Base-by-base conservation (phyloP, 2,329 filamentous ascomycete species). In the Furcasterigmium furcatum region DNA sequence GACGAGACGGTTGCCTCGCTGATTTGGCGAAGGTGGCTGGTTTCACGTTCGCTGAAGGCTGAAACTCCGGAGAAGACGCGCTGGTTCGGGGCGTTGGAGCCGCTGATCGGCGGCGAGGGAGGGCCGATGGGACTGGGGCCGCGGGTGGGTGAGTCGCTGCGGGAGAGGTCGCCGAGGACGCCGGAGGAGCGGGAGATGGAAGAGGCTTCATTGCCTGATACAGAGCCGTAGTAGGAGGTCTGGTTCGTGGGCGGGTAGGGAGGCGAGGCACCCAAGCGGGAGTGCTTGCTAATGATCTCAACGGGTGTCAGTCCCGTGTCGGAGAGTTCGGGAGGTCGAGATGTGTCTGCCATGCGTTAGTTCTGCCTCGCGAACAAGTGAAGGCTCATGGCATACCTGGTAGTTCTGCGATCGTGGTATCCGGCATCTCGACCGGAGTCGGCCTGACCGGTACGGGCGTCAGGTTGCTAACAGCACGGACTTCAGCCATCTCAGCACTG, bases 341-440 rank as follows among this genome's bases (percentile, higher is more conserved):
- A 73, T 1, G 68, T 74, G 49, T 76, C 74, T 70, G 44, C 12
- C 18, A 2, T 7, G 38, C 5, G 10, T 19, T 1, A 27, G 18
- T 9, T 25, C 4, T 12, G 4, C 5, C 7, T 4, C 5, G 20
- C 13, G 25, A 42, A 42, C n/a, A n/a, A n/a, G n/a, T n/a, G 40
- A 19, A 44, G 10, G 10, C 5, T 2, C 3, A 13, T 13, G 9
- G 58, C 68, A 52, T 62, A 76, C 76, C 73, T 46, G 60, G 61
- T 34, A 80, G 58, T 51, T 80, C 77, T 7, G 64, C 64, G n/a
- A 77, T 54, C 10, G 65, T 63, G 1, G 64, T 72, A 43, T 70
- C 64, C 2, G 58, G 63, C 62, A 76, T 70, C 54, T 77, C 74
- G 40, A 21, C 43, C 16, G 9, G 42, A 32, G 41, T 42, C 40